Evolutionary conservation across 1,139 yeast species (phyloP).

Genomic region (Pichia sp.): DNA sequence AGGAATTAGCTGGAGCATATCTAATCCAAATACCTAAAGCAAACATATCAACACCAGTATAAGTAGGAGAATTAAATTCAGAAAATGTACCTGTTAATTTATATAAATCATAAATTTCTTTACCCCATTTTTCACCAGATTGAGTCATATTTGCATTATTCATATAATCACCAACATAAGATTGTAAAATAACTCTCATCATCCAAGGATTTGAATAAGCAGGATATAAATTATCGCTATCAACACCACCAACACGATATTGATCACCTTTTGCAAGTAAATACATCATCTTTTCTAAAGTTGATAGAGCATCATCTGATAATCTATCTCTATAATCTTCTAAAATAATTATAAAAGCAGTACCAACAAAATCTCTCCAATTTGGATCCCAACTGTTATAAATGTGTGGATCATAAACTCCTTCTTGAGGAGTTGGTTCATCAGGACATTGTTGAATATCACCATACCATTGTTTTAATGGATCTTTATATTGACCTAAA

Average conservation of each 20-base stretch:
- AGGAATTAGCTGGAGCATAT: slow-evolving; percentile 3
- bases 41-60: slow-evolving; percentile 7
- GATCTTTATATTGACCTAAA: slow-evolving; percentile 6
- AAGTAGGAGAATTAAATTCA: slow-evolving; percentile 6
- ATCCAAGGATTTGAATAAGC: slow-evolving; percentile 5
- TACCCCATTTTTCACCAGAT: slow-evolving; percentile 6
- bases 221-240: slow-evolving; percentile 5
- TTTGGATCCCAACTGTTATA: slow-evolving; percentile 5
- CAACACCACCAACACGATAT: slow-evolving; percentile 6
- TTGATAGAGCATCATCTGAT: neutral
- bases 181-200: slow-evolving; percentile 6
- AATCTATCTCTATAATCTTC: slow-evolving; percentile 2
- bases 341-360: slow-evolving; percentile 2
- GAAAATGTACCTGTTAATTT: slow-evolving; percentile 1
- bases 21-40: slow-evolving; percentile 5
- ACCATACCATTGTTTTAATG: slow-evolving; percentile 4
- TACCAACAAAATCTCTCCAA: slow-evolving; percentile 8
- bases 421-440: slow-evolving; percentile 8
- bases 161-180: neutral
- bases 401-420: slow-evolving; percentile 2
- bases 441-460: slow-evolving; percentile 7
- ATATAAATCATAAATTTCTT: slow-evolving; percentile 3
- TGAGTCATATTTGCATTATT: slow-evolving; percentile 5
- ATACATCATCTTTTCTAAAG: slow-evolving; percentile 1
- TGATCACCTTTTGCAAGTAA: slow-evolving; percentile 5